A percentile compares a stretch with the other conserved stretches of the same genome.
Conservation (phyloP, 306 rosid genomes). For the Gynostemma pentaphyllum region DNA sequence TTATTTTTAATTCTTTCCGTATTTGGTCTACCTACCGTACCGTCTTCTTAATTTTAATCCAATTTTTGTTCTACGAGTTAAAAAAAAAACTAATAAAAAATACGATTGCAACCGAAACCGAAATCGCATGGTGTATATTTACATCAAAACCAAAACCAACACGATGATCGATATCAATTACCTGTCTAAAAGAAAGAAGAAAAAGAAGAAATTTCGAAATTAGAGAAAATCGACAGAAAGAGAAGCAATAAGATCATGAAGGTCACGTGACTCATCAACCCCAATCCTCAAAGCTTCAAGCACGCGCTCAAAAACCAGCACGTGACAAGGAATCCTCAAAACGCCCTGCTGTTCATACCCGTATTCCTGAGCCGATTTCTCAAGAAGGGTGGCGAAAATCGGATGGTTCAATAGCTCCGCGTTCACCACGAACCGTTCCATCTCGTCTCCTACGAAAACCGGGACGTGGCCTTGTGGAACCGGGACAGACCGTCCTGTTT, state of each 20-base stretch:
- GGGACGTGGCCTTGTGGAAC: constrained; percentile 83
- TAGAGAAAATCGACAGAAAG: constrained; percentile 27
- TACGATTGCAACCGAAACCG: not conserved
- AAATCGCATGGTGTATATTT: not conserved
- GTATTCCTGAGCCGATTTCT: constrained; percentile 81
- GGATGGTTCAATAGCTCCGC: constrained; percentile 88
- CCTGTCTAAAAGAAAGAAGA: not conserved
- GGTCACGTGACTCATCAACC: constrained; percentile 30
- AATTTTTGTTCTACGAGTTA: not conserved
- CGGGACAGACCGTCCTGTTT: not conserved
- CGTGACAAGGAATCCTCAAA: constrained; percentile 81
- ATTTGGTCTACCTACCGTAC: not conserved
- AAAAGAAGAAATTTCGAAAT: not conserved
- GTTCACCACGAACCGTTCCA: constrained; percentile 65
- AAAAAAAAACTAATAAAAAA: not conserved
- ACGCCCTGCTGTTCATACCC: constrained; percentile 88
- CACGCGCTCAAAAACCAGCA: constrained; percentile 65
- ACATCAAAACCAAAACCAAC: not conserved
- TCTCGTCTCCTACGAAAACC: constrained; percentile 93
- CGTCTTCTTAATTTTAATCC: not conserved
- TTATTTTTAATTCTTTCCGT: not conserved
- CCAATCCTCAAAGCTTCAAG: constrained; percentile 67
- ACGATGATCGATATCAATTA: not conserved
- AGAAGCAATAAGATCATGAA: constrained; percentile 36
- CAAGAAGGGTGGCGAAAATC: constrained; percentile 58